Evolutionary conservation across 257 asterid species (phyloP).

Genomic region (Eustoma russellianum): DNA sequence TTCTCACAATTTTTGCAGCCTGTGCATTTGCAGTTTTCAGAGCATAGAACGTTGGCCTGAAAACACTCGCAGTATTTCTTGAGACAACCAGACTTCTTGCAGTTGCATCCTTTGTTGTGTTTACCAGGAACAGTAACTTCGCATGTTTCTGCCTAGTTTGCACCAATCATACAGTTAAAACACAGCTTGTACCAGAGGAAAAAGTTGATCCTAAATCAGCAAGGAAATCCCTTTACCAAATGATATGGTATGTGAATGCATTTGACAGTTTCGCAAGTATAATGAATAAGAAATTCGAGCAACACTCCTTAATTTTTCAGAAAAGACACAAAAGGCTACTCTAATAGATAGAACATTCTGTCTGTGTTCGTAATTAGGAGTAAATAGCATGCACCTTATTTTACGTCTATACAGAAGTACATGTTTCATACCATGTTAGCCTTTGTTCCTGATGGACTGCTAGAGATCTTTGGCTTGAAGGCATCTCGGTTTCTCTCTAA

Average conservation of each 20-base stretch:
- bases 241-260: no score
- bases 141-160: constrained; percentile 33
- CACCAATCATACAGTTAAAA: no score
- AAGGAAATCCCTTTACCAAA: no score
- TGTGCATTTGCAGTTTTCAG: constrained; percentile 63
- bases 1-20: constrained; percentile 69
- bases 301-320: no score
- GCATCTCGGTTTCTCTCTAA: constrained; percentile 62
- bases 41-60: constrained; percentile 64
- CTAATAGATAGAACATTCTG: not conserved
- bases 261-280: no score
- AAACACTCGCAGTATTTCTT: constrained; percentile 83
- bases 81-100: constrained; percentile 67
- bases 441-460: constrained; percentile 38
- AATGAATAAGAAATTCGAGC: no score
- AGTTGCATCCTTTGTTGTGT: constrained; percentile 65
- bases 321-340: not conserved
- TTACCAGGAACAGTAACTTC: constrained; percentile 10
- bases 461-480: constrained; percentile 53
- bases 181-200: not conserved
- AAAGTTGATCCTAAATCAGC: no score
- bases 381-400: not conserved
- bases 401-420: not conserved
- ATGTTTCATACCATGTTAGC: constrained; percentile 42
- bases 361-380: not conserved